A percentile compares a stretch with the other conserved stretches of the same genome.
phyloP scores from a whole-genome alignment of 2,329 filamentous ascomycete genomes.

The Paramyrothecium roridum region DNA sequence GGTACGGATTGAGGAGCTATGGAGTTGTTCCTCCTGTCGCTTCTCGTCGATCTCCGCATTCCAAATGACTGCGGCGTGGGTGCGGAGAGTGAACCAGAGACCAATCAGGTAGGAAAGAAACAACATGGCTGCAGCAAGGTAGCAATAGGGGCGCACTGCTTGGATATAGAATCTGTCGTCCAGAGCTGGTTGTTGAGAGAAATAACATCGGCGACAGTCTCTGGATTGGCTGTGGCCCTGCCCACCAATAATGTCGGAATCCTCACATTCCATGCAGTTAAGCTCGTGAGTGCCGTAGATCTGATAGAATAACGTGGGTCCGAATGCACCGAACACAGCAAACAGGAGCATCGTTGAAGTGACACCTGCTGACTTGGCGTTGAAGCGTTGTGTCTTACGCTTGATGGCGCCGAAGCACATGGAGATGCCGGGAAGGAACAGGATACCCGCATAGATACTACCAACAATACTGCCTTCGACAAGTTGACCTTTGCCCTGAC shows the following conservation, averaged over 20 bases:
- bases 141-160: conserved; percentile 91
- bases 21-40: conserved; percentile 54
- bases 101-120: conserved; percentile 94
- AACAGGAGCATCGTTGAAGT: conserved; percentile 98
- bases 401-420: conserved; percentile 99
- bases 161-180: conserved; percentile 86
- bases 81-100: conserved; percentile 90
- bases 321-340: conserved; percentile 91
- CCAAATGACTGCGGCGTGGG: conserved; percentile 97
- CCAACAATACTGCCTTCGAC: conserved; percentile 97
- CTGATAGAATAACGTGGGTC: conserved; percentile 95
- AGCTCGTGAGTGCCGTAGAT: conserved; percentile 98
- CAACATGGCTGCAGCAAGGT: conserved; percentile 77
- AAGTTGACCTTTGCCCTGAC: conserved; percentile 85
- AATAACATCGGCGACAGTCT: conserved; percentile 92
- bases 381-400: conserved; percentile 97
- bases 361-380: conserved; percentile 91
- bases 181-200: conserved; percentile 80
- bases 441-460: conserved; percentile 94
- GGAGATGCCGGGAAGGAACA: conserved; percentile 90
- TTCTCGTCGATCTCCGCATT: conserved; percentile 80
- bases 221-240: conserved; percentile 38
- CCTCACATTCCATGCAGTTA: conserved; percentile 69
- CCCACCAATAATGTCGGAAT: conserved; percentile 32
- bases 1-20: conserved; percentile 25